Evolutionary conservation across 1,284 basidiomycete genomes (phyloP), one percentile per base, ranked within the genome.

Genomic region (Coniferiporia sulphurascens): DNA sequence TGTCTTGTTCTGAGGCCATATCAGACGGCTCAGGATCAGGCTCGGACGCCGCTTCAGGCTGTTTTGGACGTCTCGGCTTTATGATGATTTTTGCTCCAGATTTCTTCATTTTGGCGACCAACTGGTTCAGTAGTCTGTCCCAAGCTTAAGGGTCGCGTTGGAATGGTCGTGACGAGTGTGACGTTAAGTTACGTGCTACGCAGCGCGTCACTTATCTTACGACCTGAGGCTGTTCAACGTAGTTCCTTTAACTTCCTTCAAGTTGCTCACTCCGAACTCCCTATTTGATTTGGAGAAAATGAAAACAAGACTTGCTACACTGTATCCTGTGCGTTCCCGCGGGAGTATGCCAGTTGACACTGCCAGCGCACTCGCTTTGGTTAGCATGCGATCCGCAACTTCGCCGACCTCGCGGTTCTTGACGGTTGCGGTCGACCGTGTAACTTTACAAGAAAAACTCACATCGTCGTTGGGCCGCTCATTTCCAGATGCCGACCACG

Each of bases 11-110:
- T 36, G 49, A 53, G 2, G 32, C 55, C 9, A 50, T 49, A 32
- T 62, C 55, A 15, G 55, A 52, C 6, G 41, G 44, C 13, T 56
- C 61, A 3, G 50, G 56, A 27, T 62, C 62, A 7, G 27, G 62
- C 13, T 66, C 62, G 10, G 67, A 66, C 9, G 65, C 56, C n/a
- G 67, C 56, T 41, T 69, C 63, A 48, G 68, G 66, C 34, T 71
- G 65, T 57, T 66, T 65, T 56, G 73, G 64, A 35, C 70, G 61
- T 52, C 79, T 75, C 2, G 80, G 75, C 64, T 78, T 82, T 62
- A 83, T 80, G 43, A 83, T 76, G 58, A 83, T 83, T 74, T 80
- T 83, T 32, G 66, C 68, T 12, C 62, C 59, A 19, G 62, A 61
- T 15, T 38, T 55, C 41, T 59, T 63, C 63, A 65, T 65, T 22